phyloP scores from a whole-genome alignment of 768 basidiomycete genomes.

The Agaricus subrufescens region DNA sequence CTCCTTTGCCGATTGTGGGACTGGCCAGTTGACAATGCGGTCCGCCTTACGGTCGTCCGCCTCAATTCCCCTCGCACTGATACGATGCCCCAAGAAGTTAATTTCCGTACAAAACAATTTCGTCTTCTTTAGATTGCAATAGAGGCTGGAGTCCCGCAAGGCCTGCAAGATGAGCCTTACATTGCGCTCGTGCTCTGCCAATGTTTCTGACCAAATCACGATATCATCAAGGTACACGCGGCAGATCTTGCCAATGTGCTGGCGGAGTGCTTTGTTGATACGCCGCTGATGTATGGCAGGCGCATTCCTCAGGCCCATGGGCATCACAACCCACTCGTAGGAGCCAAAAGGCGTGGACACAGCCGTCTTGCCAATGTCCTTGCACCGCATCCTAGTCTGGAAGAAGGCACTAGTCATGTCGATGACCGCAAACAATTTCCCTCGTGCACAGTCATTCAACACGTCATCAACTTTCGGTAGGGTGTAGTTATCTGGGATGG shows the following conservation, averaged over 20 bases:
- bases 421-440: slow-evolving; percentile 29
- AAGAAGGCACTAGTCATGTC: slow-evolving; percentile 32
- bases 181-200: slow-evolving; percentile 12
- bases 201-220: slow-evolving; percentile 17
- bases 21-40: slow-evolving; percentile 22
- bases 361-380: slow-evolving; percentile 22
- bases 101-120: slow-evolving; percentile 17
- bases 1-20: not conserved
- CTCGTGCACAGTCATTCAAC: slow-evolving; percentile 28
- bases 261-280: slow-evolving; percentile 18
- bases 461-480: slow-evolving; percentile 13
- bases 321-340: slow-evolving; percentile 36
- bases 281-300: slow-evolving; percentile 23
- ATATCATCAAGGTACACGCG: slow-evolving; percentile 22
- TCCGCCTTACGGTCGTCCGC: slow-evolving; percentile 15
- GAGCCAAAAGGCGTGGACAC: slow-evolving; percentile 22
- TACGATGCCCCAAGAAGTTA: slow-evolving; percentile 29
- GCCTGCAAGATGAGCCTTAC: slow-evolving; percentile 11
- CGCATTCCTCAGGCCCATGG: slow-evolving; percentile 25
- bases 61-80: slow-evolving; percentile 26
- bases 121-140: slow-evolving; percentile 13
- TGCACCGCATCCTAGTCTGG: slow-evolving; percentile 27
- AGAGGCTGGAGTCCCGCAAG: not conserved
- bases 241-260: slow-evolving; percentile 17
- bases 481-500: slow-evolving; percentile 14